Conservation (phyloP, 257 asterid genomes). For the Gentiana straminea region DNA sequence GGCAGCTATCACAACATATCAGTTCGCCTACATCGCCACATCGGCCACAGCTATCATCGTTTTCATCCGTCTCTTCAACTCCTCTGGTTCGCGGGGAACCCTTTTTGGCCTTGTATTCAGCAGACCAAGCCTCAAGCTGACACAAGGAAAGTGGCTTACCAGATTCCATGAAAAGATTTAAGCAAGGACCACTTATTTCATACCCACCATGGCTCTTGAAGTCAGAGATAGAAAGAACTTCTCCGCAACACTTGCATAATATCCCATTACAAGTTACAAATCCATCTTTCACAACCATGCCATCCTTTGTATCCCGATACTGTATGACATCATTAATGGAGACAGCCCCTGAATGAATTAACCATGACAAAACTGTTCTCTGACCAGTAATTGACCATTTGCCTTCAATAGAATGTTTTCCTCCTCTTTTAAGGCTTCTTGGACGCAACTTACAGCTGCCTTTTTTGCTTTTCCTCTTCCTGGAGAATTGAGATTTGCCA, state of each 20-base stretch:
- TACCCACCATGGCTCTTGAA: conserved; percentile 76
- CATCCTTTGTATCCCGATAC: conserved; percentile 54
- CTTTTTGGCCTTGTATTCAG: conserved; percentile 68
- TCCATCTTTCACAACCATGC: conserved; percentile 64
- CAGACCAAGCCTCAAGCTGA: conserved; percentile 98
- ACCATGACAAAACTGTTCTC: conserved; percentile 85
- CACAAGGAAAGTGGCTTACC: conserved; percentile 76
- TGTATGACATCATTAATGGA: conserved; percentile 61
- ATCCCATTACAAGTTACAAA: conserved; percentile 65
- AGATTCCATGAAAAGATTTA: conserved; percentile 70
- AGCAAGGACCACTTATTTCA: conserved; percentile 41
- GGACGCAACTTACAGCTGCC: conserved; percentile 83
- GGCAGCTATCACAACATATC: conserved; percentile 95
- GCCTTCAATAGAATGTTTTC: conserved; percentile 53
- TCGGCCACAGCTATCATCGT: conserved; percentile 96
- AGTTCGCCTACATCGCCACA: conserved; percentile 97
- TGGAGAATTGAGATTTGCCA: conserved; percentile 40
- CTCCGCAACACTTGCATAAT: conserved; percentile 68
- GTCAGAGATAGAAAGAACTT: conserved; percentile 52
- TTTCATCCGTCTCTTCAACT: conserved; percentile 67
- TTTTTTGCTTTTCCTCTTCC: conserved; percentile 56
- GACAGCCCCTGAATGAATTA: conserved; percentile 64
- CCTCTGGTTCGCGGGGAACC: conserved; percentile 37
- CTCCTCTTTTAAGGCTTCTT: conserved; percentile 57
- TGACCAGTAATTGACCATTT: conserved; percentile 60